These are phyloP conservation scores for Austroboletus novae-zelandiae DNA, from an alignment of 1,284 basidiomycete genomes.

Conservation along the genomic window DNA sequence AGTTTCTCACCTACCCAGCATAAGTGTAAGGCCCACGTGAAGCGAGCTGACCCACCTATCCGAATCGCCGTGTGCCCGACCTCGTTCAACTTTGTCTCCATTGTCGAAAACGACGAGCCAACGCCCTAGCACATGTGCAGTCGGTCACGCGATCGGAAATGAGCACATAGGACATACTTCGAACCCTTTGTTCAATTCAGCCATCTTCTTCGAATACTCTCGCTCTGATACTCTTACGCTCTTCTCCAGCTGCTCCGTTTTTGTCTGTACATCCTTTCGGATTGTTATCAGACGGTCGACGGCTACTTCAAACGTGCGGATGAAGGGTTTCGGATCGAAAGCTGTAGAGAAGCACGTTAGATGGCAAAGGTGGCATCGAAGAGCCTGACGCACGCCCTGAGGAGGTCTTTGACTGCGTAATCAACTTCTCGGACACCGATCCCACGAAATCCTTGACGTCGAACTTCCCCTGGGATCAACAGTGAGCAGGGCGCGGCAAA, in stretches of 20 bases:
- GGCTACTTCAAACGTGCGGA: constrained; percentile 86
- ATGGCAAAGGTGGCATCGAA: background rate
- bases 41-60: constrained; percentile 61
- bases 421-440: constrained; percentile 81
- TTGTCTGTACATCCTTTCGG: constrained; percentile 83
- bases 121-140: constrained; percentile 55
- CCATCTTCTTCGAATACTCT: constrained; percentile 93
- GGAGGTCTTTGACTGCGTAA: constrained; percentile 77
- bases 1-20: constrained; percentile 80
- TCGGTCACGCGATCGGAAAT: constrained; percentile 4
- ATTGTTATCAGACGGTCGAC: constrained; percentile 85
- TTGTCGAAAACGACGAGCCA: constrained; percentile 76
- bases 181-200: constrained; percentile 89
- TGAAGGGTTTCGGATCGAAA: constrained; percentile 93
- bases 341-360: constrained; percentile 46
- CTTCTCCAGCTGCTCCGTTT: constrained; percentile 90
- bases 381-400: constrained; percentile 69
- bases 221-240: constrained; percentile 87
- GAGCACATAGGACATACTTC: constrained; percentile 53
- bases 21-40: constrained; percentile 9
- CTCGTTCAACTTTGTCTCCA: constrained; percentile 89
- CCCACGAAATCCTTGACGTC: constrained; percentile 90
- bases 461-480: constrained; percentile 71
- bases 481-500: constrained; percentile 1
- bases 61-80: constrained; percentile 94